Percentiles rank a stretch among this genome's conserved stretches.
Evolutionary conservation across 2,329 filamentous ascomycete genomes (phyloP).

Genomic region (Trichophyton verrucosum): DNA sequence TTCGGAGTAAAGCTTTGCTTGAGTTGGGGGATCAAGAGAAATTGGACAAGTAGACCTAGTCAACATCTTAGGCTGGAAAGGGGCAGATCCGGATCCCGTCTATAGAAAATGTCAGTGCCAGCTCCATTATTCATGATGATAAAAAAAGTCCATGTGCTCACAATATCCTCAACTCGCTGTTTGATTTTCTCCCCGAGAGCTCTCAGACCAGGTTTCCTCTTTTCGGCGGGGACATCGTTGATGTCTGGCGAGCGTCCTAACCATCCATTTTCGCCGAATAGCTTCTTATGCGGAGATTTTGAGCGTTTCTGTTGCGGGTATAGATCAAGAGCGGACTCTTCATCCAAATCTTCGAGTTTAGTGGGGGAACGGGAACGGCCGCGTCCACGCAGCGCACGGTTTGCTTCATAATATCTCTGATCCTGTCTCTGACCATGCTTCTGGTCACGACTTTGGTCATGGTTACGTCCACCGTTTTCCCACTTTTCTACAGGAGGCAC

Average conservation of each 20-base stretch:
- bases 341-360: conserved; percentile 18
- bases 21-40: conserved; percentile 29
- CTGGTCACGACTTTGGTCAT: neutral
- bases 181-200: conserved; percentile 29
- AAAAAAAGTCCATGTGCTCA: conserved; percentile 15
- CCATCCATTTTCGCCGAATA: conserved; percentile 33
- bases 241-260: conserved; percentile 26
- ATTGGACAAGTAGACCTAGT: conserved; percentile 22
- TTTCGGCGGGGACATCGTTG: conserved; percentile 19
- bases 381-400: conserved; percentile 6
- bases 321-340: conserved; percentile 14
- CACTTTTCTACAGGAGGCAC: neutral
- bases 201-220: conserved; percentile 22
- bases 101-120: neutral
- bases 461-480: neutral
- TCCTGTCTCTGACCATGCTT: no score
- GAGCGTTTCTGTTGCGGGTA: conserved; percentile 13
- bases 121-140: neutral
- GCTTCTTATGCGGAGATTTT: conserved; percentile 28
- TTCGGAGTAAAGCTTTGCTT: conserved; percentile 35
- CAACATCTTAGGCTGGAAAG: conserved; percentile 14
- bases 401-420: conserved; percentile 2
- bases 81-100: conserved; percentile 4
- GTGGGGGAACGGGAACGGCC: conserved; percentile 14
- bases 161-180: conserved; percentile 27